Evolutionary conservation across 768 basidiomycete genomes (phyloP).

Genomic region (Lactarius pseudohatsudake): DNA sequence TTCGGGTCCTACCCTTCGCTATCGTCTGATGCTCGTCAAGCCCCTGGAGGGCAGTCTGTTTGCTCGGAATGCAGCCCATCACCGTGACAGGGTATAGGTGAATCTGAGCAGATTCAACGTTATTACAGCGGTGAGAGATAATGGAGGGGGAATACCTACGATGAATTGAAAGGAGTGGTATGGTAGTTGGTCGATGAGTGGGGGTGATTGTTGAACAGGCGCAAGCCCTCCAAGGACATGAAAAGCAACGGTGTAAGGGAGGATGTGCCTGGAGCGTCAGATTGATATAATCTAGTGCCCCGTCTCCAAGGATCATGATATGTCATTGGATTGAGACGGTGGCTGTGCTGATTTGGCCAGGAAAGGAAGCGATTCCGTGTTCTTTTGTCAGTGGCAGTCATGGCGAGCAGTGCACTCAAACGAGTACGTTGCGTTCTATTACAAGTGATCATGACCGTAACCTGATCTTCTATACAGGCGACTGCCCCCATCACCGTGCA

Average conservation of each 20-base stretch:
- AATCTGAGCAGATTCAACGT: background rate
- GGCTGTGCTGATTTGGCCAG: slow-evolving; percentile 1
- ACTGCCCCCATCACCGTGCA: slow-evolving; percentile 66
- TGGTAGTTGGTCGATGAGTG: background rate
- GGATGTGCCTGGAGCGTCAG: slow-evolving; percentile 12
- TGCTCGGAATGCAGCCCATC: slow-evolving; percentile 49
- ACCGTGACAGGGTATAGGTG: background rate
- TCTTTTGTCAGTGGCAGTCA: slow-evolving; percentile 25
- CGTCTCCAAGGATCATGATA: background rate
- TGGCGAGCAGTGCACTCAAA: slow-evolving; percentile 48
- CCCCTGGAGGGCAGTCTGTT: slow-evolving; percentile 32
- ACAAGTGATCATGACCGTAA: background rate
- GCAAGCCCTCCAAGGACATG: background rate
- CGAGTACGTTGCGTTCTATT: slow-evolving; percentile 38
- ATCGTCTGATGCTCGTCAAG: slow-evolving; percentile 3
- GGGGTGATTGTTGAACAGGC: background rate
- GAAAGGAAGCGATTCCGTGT: background rate
- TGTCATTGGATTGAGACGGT: background rate
- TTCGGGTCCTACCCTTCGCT: background rate
- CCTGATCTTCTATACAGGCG: slow-evolving; percentile 32
- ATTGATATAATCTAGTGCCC: background rate
- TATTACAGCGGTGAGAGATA: background rate
- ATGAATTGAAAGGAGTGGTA: slow-evolving; percentile 11
- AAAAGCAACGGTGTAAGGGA: background rate
- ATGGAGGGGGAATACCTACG: slow-evolving; percentile 3